A percentile compares a stretch with the other conserved stretches of the same genome.
phyloP scores from a whole-genome alignment of 306 rosid genomes.

The Vigna unguiculata region DNA sequence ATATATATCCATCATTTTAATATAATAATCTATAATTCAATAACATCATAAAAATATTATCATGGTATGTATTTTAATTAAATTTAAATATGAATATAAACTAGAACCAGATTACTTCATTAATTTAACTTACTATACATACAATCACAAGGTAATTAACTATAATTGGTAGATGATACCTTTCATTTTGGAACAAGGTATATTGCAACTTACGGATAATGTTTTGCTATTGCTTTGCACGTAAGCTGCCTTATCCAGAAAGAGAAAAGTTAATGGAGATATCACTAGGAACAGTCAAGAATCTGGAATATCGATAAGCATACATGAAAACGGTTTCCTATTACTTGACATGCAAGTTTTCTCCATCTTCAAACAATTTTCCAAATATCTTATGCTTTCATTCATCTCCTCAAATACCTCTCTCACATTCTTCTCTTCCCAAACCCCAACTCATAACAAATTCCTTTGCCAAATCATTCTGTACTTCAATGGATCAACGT shows the following conservation, averaged over 20 bases:
- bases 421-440: conserved; percentile 16
- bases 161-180: conserved; percentile 26
- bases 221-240: conserved; percentile 45
- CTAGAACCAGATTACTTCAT: too few relatives aligned
- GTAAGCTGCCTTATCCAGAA: conserved; percentile 39
- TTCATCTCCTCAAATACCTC: conserved; percentile 44
- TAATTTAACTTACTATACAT: too few relatives aligned
- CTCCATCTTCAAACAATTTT: conserved; percentile 50
- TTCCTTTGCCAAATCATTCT: background rate
- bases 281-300: conserved; percentile 40
- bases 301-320: conserved; percentile 57
- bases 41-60: too few relatives aligned
- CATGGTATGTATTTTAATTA: too few relatives aligned
- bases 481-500: conserved; percentile 51
- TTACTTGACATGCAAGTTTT: conserved; percentile 65
- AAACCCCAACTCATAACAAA: conserved; percentile 14
- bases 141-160: background rate
- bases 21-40: too few relatives aligned
- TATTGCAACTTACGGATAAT: conserved; percentile 47
- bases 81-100: too few relatives aligned
- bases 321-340: conserved; percentile 44
- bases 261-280: conserved; percentile 18
- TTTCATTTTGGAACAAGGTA: conserved; percentile 46
- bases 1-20: too few relatives aligned
- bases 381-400: conserved; percentile 7